Evolutionary conservation across 805 yeast species (phyloP).

Genomic region (Kazachstania bromeliacearum): DNA sequence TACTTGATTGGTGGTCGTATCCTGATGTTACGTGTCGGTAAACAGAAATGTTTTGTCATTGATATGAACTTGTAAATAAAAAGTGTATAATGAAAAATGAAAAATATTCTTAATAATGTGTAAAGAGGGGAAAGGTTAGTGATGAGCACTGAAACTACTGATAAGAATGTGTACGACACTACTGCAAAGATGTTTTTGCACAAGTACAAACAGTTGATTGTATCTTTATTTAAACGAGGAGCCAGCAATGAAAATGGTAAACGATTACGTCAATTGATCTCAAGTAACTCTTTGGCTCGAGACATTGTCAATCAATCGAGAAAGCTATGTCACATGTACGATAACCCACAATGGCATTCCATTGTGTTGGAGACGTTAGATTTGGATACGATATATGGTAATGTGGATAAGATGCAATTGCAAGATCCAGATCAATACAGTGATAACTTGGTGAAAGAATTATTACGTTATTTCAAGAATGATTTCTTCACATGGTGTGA

Average conservation of each 20-base stretch:
- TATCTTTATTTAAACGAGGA: conserved; percentile 14
- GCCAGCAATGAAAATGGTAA: conserved; percentile 5
- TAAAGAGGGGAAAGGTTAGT: too few relatives aligned
- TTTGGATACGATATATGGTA: conserved; percentile 45
- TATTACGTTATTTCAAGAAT: conserved; percentile 62
- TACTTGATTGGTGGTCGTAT: conserved; percentile 51
- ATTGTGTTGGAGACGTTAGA: conserved; percentile 56
- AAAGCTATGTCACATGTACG: conserved; percentile 31
- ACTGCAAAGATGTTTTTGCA: conserved; percentile 17
- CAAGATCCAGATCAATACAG: conserved; percentile 31
- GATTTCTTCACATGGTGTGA: conserved; percentile 82
- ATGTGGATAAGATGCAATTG: conserved; percentile 45
- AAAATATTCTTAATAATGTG: too few relatives aligned
- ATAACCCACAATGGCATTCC: conserved; percentile 38
- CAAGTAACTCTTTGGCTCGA: conserved; percentile 18
- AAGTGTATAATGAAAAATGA: too few relatives aligned
- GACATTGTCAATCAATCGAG: conserved; percentile 14
- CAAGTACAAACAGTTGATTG: conserved; percentile 14
- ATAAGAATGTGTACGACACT: conserved; percentile 2
- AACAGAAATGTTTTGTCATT: conserved; percentile 51
- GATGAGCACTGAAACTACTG: not conserved
- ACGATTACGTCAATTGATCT: conserved; percentile 13
- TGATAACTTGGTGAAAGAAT: conserved; percentile 49
- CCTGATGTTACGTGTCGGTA: conserved; percentile 66
- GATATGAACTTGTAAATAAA: too few relatives aligned